These are phyloP conservation scores for Xylariaceae sp. DNA, from an alignment of 2,329 filamentous ascomycete species.

Conservation along the genomic window DNA sequence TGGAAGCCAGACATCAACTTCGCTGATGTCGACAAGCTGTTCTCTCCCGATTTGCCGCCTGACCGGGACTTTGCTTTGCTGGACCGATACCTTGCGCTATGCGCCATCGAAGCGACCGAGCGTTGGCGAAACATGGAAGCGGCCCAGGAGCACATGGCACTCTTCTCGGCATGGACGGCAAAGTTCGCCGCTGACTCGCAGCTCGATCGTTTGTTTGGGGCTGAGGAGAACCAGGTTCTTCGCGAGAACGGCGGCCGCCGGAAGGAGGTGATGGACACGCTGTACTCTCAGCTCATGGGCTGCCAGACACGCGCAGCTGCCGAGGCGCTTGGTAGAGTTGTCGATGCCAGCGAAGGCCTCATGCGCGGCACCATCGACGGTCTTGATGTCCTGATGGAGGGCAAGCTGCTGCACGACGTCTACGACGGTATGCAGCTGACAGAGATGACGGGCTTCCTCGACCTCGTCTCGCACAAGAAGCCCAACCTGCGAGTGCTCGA, in stretches of 20 bases:
- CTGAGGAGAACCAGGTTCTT: too few relatives aligned
- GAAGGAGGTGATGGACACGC: too few relatives aligned
- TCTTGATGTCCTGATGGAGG: neutral
- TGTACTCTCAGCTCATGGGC: too few relatives aligned
- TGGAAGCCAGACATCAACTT: neutral
- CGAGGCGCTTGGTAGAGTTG: too few relatives aligned
- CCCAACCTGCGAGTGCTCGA: conserved; percentile 1
- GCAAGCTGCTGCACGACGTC: neutral
- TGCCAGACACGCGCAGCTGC: too few relatives aligned
- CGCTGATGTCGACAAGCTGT: neutral
- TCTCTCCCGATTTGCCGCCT: neutral
- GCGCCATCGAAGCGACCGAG: neutral
- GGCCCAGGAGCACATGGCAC: neutral
- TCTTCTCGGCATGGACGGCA: too few relatives aligned
- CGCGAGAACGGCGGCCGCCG: too few relatives aligned
- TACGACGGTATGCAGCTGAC: too few relatives aligned
- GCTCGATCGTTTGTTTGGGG: too few relatives aligned
- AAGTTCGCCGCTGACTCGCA: too few relatives aligned
- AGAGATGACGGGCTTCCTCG: too few relatives aligned
- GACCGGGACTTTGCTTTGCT: neutral
- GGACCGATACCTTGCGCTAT: neutral
- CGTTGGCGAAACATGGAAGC: neutral
- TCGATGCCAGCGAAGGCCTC: too few relatives aligned
- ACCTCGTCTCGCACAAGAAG: conserved; percentile 3
- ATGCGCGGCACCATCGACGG: neutral